phyloP scores from a whole-genome alignment of 176 grass and related monocot species.

The Phragmites australis region DNA sequence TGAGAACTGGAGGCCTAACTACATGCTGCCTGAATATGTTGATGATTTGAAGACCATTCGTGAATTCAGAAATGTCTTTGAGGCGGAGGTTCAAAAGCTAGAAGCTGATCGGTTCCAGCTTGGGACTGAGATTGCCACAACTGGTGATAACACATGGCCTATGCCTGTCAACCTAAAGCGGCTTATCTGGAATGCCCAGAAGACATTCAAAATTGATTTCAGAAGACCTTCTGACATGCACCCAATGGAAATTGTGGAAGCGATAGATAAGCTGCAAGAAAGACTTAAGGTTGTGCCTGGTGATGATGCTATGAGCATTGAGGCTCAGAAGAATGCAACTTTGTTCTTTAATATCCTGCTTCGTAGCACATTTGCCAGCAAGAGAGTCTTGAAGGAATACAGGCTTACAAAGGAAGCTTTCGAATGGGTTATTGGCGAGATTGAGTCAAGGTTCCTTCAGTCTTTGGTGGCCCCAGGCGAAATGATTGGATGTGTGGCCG shows the following conservation, averaged over 20 bases:
- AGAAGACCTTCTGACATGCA: slow-evolving; percentile 97
- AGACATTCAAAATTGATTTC: slow-evolving; percentile 96
- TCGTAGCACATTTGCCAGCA: slow-evolving; percentile 94
- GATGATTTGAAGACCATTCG: slow-evolving; percentile 93
- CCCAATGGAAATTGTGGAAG: slow-evolving; percentile 99
- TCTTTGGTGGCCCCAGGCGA: slow-evolving; percentile 93
- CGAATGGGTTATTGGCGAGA: slow-evolving; percentile 99
- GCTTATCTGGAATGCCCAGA: slow-evolving; percentile 98
- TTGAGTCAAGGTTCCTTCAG: slow-evolving; percentile 91
- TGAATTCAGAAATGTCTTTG: slow-evolving; percentile 97
- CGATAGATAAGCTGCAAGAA: slow-evolving; percentile 94
- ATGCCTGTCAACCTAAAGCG: slow-evolving; percentile 97
- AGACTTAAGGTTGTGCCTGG: slow-evolving; percentile 96
- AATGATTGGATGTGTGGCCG: slow-evolving; percentile 99
- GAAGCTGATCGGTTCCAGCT: slow-evolving; percentile 89
- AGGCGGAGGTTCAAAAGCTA: slow-evolving; percentile 95
- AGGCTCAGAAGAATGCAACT: slow-evolving; percentile 98
- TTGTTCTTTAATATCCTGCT: slow-evolving; percentile 96
- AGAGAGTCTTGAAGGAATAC: slow-evolving; percentile 92
- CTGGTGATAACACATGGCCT: slow-evolving; percentile 80
- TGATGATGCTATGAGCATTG: slow-evolving; percentile 91
- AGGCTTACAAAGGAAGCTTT: slow-evolving; percentile 94
- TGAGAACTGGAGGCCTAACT: slow-evolving; percentile 90
- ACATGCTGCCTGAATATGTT: slow-evolving; percentile 95
- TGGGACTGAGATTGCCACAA: slow-evolving; percentile 85